Evolutionary conservation across 495 filamentous ascomycete genomes (phyloP).

Genomic region (Aspergillus bertholletiae): DNA sequence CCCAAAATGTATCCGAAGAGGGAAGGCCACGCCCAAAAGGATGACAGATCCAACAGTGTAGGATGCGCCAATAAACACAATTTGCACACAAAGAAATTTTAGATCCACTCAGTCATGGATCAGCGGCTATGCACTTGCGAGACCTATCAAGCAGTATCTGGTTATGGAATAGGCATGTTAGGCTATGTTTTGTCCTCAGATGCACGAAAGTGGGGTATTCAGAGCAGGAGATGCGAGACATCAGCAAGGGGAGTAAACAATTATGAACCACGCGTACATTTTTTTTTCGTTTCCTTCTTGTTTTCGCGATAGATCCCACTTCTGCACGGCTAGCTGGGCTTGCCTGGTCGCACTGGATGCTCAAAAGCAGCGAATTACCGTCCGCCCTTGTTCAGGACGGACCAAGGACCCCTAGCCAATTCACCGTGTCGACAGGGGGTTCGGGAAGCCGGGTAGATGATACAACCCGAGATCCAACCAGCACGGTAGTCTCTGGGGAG

Average conservation of each 20-base stretch:
- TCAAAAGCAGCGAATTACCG: slow-evolving; percentile 39
- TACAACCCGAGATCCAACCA: slow-evolving; percentile 14
- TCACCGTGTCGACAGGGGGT: slow-evolving; percentile 31
- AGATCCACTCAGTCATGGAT: slow-evolving; percentile 19
- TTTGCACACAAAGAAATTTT: slow-evolving; percentile 13
- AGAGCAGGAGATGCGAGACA: neutral
- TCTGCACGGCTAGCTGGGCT: neutral
- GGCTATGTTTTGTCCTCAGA: neutral
- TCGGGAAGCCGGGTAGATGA: slow-evolving; percentile 19
- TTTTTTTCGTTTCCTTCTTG: too few relatives aligned
- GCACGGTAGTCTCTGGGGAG: slow-evolving; percentile 6
- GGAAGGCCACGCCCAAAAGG: neutral
- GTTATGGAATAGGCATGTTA: neutral
- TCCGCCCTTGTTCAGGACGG: slow-evolving; percentile 60
- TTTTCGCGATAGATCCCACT: neutral
- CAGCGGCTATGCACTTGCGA: slow-evolving; percentile 17
- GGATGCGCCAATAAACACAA: slow-evolving; percentile 4
- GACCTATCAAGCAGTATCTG: slow-evolving; percentile 15
- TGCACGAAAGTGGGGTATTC: slow-evolving; percentile 7
- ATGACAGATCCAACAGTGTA: slow-evolving; percentile 3
- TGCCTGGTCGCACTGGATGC: neutral
- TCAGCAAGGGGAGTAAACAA: slow-evolving; percentile 1
- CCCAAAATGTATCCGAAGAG: neutral
- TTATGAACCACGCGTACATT: neutral
- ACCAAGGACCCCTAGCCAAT: slow-evolving; percentile 54